Conservation (phyloP, 2,329 filamentous ascomycete genomes). For the Colletotrichum theobromicola region DNA sequence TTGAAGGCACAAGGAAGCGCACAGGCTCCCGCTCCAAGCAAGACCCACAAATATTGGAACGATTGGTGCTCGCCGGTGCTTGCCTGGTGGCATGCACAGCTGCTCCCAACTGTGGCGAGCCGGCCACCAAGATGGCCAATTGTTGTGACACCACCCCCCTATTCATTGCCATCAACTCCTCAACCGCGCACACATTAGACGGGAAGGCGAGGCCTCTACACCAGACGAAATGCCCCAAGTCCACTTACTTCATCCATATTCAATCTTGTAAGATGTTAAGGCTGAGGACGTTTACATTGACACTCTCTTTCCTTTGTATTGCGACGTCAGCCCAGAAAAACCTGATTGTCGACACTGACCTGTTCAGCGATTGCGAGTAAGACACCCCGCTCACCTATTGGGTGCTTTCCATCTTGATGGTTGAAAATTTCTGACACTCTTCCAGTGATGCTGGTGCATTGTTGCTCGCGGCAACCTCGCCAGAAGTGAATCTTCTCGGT, state of each 20-base stretch:
- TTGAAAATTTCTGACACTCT: not conserved
- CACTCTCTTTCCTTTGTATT: not conserved
- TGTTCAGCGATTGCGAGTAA: constrained; percentile 53
- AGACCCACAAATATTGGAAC: not conserved
- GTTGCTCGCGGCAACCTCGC: constrained; percentile 43
- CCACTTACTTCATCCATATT: not conserved
- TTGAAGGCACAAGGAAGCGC: not conserved
- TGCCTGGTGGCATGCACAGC: too few relatives aligned
- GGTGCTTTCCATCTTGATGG: not conserved
- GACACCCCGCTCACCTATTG: not conserved
- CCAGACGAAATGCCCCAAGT: not conserved
- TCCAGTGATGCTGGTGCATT: constrained; percentile 46
- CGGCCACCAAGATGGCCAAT: not conserved
- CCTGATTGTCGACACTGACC: constrained; percentile 51
- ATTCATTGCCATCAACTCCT: not conserved
- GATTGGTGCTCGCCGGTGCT: not conserved
- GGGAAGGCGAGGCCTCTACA: not conserved
- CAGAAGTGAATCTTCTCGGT: constrained; percentile 40
- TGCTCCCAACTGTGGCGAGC: not conserved
- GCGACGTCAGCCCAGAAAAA: constrained; percentile 29
- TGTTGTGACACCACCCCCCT: not conserved
- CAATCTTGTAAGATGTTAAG: not conserved
- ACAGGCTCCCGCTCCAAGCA: not conserved
- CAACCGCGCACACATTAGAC: not conserved
- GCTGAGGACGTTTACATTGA: not conserved